Evolutionary conservation across 768 basidiomycete genomes (phyloP).

Genomic region (Guyanaporus albipodus): DNA sequence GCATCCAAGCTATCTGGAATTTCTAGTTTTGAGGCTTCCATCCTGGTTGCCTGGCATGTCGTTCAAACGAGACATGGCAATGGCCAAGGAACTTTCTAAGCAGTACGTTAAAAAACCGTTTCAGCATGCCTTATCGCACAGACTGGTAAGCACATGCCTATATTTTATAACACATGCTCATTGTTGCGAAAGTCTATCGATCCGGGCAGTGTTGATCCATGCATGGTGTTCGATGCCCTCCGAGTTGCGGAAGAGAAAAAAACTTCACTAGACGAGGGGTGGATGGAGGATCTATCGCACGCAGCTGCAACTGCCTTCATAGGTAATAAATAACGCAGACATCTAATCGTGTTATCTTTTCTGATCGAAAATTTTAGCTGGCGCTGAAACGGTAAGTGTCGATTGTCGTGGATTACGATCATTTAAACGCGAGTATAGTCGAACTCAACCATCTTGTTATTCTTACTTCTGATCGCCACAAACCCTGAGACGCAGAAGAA

Average conservation of each 20-base stretch:
- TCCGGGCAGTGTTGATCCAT: neutral
- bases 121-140: constrained; percentile 10
- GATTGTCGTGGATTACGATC: neutral
- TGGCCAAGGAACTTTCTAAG: constrained; percentile 11
- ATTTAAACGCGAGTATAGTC: constrained; percentile 13
- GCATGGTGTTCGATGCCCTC: constrained; percentile 10
- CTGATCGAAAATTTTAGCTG: too few relatives aligned
- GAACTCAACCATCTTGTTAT: constrained; percentile 21
- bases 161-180: too few relatives aligned
- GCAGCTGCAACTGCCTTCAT: constrained; percentile 13
- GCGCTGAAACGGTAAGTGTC: constrained; percentile 18
- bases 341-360: too few relatives aligned
- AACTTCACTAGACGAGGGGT: neutral
- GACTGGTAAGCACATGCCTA: too few relatives aligned
- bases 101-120: constrained; percentile 17
- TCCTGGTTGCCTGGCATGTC: constrained; percentile 25
- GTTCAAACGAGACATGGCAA: constrained; percentile 20
- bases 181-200: too few relatives aligned
- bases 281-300: constrained; percentile 6
- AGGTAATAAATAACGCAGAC: too few relatives aligned
- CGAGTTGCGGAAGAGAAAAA: constrained; percentile 1
- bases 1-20: neutral
- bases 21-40: constrained; percentile 18
- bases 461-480: constrained; percentile 18
- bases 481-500: constrained; percentile 9